Evolutionary conservation across 805 yeast genomes (phyloP), one percentile per base, ranked within the genome.

Genomic region (Candida palmyrensis): DNA sequence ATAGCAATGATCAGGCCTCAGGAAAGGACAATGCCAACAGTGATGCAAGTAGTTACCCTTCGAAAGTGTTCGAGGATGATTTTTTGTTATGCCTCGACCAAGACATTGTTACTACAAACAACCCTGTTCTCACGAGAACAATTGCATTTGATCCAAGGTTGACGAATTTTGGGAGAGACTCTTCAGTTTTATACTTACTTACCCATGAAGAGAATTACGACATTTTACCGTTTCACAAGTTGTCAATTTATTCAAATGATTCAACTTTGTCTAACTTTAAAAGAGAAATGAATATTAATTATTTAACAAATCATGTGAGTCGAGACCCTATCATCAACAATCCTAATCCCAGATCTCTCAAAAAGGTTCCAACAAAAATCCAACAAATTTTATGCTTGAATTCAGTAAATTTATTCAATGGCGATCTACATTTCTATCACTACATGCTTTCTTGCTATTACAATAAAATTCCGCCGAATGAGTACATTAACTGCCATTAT

Each of bases 381-480:
- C 68, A 62, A 37, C 54, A 55, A 27, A 47, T 65, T 41, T 65
- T 18, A 38, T 46, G 27, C 57, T 47, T 40, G 49, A 46, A 43
- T 18, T 51, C 63, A 8, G 43, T 63, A 18, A 55, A 57, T 20
- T 40, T 59, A 22, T 62, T 62, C 42, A 60, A 65, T 32, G 36
- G 36, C 31, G 44, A 50, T 18, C 49, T 62, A 35, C 44, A 51
- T 18, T 41, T 62, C 16, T 62, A 50, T 37, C 64, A 61, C 39
- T 66, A 65, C 47, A 56, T 61, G 59, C 43, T 54, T 22, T 58
- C 67, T 5, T 65, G 68, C 38, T 66, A 66, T 43, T 57, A 45
- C 33, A 66, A 66, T 35, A 39, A 47, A 22, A 47, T 57, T 13
- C 68, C 68, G 1, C 27, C 34, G 7, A 48, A 45, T 6, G 42